phyloP scores from a whole-genome alignment of 257 asterid species.

The Solanum paucissectum region DNA sequence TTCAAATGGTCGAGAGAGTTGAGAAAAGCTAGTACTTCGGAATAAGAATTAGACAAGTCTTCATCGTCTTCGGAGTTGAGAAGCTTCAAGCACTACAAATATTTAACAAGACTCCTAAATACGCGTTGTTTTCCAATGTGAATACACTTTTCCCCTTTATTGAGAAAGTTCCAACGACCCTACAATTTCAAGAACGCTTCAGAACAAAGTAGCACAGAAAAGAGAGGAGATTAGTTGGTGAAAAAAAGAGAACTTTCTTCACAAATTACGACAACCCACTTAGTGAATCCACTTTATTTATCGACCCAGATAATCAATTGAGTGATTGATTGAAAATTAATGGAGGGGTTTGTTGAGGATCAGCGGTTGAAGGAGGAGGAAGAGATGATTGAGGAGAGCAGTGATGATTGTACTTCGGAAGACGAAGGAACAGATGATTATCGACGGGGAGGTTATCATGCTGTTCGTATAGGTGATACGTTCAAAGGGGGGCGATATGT shows the following conservation, averaged over 20 bases:
- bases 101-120: background rate
- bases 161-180: background rate
- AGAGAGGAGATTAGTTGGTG: background rate
- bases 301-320: background rate
- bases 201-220: background rate
- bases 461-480: slow-evolving; percentile 69
- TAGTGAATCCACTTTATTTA: background rate
- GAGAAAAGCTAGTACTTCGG: background rate
- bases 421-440: slow-evolving; percentile 95
- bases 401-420: slow-evolving; percentile 59
- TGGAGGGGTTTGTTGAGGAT: background rate
- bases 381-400: slow-evolving; percentile 22
- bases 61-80: background rate
- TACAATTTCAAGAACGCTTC: background rate
- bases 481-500: slow-evolving; percentile 71
- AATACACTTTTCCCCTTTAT: background rate
- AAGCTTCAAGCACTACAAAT: background rate
- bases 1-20: too few species aligned
- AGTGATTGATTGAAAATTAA: background rate
- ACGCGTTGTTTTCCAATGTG: background rate
- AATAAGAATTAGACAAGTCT: background rate
- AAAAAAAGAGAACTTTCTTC: background rate
- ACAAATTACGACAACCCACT: background rate
- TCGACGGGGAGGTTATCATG: slow-evolving; percentile 87
- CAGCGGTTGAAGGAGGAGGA: background rate